These are phyloP conservation scores for Candida krabiensis DNA, from an alignment of 805 yeast genomes.

Conservation along the genomic window DNA sequence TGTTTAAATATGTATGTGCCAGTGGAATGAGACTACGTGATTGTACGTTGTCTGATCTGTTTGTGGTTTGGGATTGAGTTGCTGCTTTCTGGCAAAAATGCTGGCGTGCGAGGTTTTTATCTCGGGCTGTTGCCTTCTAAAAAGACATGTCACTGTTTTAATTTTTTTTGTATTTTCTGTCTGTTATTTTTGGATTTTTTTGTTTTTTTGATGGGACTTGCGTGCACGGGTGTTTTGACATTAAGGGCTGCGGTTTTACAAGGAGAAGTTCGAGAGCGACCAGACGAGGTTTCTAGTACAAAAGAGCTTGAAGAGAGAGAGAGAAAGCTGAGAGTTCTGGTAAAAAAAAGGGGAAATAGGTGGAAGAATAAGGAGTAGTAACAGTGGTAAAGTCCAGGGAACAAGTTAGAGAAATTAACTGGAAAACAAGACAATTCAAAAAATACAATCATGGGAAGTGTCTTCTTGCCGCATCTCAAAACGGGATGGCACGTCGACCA, in stretches of 20 bases:
- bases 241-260: neutral
- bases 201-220: conserved; percentile 3
- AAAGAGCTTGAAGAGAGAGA: too few species aligned
- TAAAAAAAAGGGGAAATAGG: too few species aligned
- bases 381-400: too few species aligned
- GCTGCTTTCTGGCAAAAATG: too few species aligned
- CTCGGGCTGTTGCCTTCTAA: neutral
- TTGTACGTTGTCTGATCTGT: neutral
- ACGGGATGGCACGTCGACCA: conserved; percentile 98
- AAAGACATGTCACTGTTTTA: conserved; percentile 4
- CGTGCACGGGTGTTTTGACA: neutral
- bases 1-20: too few species aligned
- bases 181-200: conserved; percentile 3
- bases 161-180: neutral
- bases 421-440: neutral
- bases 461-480: conserved; percentile 74
- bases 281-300: too few species aligned
- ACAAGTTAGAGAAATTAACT: too few species aligned
- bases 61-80: too few species aligned
- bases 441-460: conserved; percentile 63
- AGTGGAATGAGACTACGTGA: neutral
- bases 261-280: neutral
- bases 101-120: too few species aligned
- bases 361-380: neutral
- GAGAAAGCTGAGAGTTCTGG: too few species aligned